phyloP scores from a whole-genome alignment of 148 eudicot species.

The Cornus controversa region DNA sequence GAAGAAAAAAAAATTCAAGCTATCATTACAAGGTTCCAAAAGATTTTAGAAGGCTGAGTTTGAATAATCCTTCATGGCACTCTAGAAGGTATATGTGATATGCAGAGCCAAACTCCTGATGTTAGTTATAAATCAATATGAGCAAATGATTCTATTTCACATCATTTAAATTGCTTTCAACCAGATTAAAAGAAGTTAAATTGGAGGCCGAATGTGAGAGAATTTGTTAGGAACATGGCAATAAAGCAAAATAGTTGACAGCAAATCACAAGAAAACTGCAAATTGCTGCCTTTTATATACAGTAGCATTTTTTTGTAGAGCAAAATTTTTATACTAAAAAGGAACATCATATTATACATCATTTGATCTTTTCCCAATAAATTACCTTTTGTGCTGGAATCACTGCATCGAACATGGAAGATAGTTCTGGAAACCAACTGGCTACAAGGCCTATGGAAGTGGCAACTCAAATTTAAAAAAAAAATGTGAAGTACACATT shows the following conservation, averaged over 20 bases:
- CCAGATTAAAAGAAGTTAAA: too few relatives aligned
- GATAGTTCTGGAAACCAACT: neutral
- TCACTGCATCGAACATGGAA: neutral
- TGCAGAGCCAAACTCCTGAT: neutral
- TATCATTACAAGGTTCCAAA: too few relatives aligned
- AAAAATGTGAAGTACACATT: neutral
- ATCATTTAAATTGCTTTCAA: too few relatives aligned
- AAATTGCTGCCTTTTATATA: neutral
- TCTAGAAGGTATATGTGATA: neutral
- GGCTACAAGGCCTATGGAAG: neutral
- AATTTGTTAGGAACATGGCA: too few relatives aligned
- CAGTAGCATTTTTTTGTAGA: neutral
- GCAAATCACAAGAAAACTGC: too few relatives aligned
- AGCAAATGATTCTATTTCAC: neutral
- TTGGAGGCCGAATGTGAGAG: too few relatives aligned
- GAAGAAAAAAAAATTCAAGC: too few relatives aligned
- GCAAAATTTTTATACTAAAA: neutral
- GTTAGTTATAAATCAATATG: neutral
- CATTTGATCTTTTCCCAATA: neutral
- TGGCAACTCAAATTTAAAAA: neutral
- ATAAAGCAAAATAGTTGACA: too few relatives aligned
- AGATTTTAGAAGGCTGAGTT: too few relatives aligned
- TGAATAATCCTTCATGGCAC: too few relatives aligned
- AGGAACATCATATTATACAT: neutral
- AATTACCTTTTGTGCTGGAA: neutral